Percentiles rank a stretch among this genome's conserved stretches.
Conservation (phyloP, 306 rosid species). For the Lathyrus sativus region DNA sequence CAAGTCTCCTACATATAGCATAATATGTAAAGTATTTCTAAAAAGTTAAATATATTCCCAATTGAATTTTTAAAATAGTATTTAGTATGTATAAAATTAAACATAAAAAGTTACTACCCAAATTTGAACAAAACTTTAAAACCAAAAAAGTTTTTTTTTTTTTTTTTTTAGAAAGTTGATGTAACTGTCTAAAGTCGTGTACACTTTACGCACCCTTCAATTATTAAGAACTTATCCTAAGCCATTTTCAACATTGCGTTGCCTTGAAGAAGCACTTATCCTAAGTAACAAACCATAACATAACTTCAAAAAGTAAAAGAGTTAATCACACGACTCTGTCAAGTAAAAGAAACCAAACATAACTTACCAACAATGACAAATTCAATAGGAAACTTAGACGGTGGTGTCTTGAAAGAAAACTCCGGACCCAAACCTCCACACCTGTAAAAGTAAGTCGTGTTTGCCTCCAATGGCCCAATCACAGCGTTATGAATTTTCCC, state of each 20-base stretch:
- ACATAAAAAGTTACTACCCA: too few relatives aligned
- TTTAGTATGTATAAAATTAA: too few relatives aligned
- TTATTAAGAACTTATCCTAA: constrained; percentile 3
- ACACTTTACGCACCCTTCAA: background rate
- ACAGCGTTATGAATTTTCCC: constrained; percentile 43
- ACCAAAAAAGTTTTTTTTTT: background rate
- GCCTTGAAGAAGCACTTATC: constrained; percentile 29
- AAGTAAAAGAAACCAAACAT: background rate
- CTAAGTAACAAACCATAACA: background rate
- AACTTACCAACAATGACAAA: constrained; percentile 71
- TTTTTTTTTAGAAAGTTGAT: background rate
- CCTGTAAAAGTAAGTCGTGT: constrained; percentile 45
- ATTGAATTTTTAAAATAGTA: too few relatives aligned
- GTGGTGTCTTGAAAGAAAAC: constrained; percentile 69
- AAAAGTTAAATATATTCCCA: background rate
- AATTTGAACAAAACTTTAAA: too few relatives aligned
- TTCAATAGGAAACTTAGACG: constrained; percentile 56
- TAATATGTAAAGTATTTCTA: background rate
- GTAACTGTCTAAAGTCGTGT: background rate
- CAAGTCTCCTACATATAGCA: constrained; percentile 54
- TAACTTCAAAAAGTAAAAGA: background rate
- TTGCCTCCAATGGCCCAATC: constrained; percentile 44
- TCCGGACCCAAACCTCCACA: constrained; percentile 54
- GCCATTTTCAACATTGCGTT: constrained; percentile 15
- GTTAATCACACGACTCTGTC: background rate